A percentile compares a stretch with the other conserved stretches of the same genome.
Evolutionary conservation across 768 basidiomycete genomes (phyloP).

Genomic region (Collybia sp.): DNA sequence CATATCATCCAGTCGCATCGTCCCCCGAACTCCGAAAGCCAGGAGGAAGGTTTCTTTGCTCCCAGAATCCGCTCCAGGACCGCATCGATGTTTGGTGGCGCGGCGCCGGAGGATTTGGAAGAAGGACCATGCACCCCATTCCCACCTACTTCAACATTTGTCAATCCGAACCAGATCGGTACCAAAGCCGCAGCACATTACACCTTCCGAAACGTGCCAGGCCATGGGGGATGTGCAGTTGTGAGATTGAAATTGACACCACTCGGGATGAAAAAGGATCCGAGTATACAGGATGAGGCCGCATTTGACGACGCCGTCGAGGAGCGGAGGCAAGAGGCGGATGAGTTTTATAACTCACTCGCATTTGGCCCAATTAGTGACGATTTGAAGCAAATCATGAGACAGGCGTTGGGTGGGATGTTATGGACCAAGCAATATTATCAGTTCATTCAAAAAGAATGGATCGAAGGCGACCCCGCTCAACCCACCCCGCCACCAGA

Average conservation of each 20-base stretch:
- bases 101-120: slow-evolving; percentile 34
- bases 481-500: slow-evolving; percentile 93
- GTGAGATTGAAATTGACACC: slow-evolving; percentile 93
- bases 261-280: slow-evolving; percentile 64
- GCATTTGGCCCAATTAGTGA: slow-evolving; percentile 83
- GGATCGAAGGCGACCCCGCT: slow-evolving; percentile 93
- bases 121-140: slow-evolving; percentile 60
- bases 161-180: slow-evolving; percentile 83
- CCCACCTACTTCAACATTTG: slow-evolving; percentile 51
- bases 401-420: slow-evolving; percentile 96
- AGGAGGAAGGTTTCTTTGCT: slow-evolving; percentile 40
- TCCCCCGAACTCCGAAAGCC: slow-evolving; percentile 43
- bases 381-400: slow-evolving; percentile 92
- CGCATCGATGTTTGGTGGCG: slow-evolving; percentile 36
- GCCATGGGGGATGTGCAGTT: slow-evolving; percentile 89
- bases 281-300: slow-evolving; percentile 82
- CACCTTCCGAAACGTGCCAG: slow-evolving; percentile 79
- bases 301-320: slow-evolving; percentile 87
- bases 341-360: slow-evolving; percentile 89
- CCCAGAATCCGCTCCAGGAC: slow-evolving; percentile 47
- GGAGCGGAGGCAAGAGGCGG: slow-evolving; percentile 87
- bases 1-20: slow-evolving; percentile 89
- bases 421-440: slow-evolving; percentile 99
- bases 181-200: slow-evolving; percentile 96
- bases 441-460: slow-evolving; percentile 92